A percentile compares a stretch with the other conserved stretches of the same genome.
phyloP scores from a whole-genome alignment of 805 yeast species.

The Candida tallmaniae region DNA sequence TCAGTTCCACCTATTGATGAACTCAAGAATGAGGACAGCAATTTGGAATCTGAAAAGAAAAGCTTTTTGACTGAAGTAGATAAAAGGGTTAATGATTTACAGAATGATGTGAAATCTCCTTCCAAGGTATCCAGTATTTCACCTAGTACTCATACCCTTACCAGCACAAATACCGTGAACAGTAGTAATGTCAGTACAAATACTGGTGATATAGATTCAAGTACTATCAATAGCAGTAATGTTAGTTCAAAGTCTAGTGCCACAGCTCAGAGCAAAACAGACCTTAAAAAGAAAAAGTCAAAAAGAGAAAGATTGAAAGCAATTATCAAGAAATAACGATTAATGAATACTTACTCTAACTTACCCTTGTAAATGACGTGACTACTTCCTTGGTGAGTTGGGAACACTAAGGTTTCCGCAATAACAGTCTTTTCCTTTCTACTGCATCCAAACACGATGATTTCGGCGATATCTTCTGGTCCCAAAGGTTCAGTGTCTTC shows the following conservation, averaged over 20 bases:
- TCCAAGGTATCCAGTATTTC: too few species aligned
- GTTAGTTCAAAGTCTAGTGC: too few species aligned
- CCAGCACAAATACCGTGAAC: background rate
- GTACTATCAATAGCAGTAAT: too few species aligned
- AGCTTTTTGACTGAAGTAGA: constrained; percentile 24
- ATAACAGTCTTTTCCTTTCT: constrained; percentile 33
- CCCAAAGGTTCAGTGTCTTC: constrained; percentile 30
- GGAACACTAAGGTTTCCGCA: constrained; percentile 36
- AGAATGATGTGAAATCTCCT: too few species aligned
- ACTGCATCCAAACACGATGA: constrained; percentile 31
- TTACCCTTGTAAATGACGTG: constrained; percentile 18
- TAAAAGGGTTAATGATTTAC: constrained; percentile 19
- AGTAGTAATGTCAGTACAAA: too few species aligned
- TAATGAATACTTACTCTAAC: constrained; percentile 5
- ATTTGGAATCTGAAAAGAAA: constrained; percentile 17
- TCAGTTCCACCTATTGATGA: constrained; percentile 5
- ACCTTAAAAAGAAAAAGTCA: constrained; percentile 4
- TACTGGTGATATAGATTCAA: too few species aligned
- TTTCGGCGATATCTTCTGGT: constrained; percentile 36
- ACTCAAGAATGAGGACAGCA: constrained; percentile 5
- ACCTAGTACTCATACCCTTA: constrained; percentile 1
- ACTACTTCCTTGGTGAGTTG: constrained; percentile 35
- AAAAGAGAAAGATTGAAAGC: constrained; percentile 7
- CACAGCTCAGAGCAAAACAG: background rate
- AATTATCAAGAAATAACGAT: constrained; percentile 7